phyloP scores from a whole-genome alignment of 495 filamentous ascomycete genomes.

The Aspergillus saccharolyticus region DNA sequence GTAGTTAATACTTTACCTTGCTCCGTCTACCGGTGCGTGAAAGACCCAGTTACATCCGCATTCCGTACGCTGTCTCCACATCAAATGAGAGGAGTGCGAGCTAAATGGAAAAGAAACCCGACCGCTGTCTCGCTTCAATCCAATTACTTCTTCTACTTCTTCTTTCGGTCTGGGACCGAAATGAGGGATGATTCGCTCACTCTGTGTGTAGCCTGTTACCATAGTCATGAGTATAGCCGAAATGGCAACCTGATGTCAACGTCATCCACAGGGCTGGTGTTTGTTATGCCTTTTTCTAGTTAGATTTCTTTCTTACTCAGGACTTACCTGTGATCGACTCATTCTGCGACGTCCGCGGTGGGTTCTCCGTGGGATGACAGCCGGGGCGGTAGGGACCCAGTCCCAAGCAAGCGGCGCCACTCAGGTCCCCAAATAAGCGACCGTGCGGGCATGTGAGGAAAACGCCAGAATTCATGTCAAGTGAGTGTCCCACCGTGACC shows the following conservation, averaged over 20 bases:
- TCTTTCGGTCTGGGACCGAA: constrained; percentile 1
- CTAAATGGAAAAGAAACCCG: constrained; percentile 2
- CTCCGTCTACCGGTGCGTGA: constrained; percentile 1
- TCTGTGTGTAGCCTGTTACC: neutral
- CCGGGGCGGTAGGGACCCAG: constrained; percentile 7
- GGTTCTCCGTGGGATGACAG: constrained; percentile 12
- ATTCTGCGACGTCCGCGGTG: constrained; percentile 1
- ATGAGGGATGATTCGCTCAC: neutral
- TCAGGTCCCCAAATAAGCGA: constrained; percentile 4
- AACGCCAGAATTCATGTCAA: neutral
- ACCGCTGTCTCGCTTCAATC: constrained; percentile 1
- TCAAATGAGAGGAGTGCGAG: neutral
- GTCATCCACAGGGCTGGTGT: neutral
- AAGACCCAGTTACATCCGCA: neutral
- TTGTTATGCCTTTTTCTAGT: neutral
- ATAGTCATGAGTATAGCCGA: neutral
- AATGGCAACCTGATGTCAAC: neutral
- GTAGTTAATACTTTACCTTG: constrained; percentile 1
- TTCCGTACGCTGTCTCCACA: constrained; percentile 1
- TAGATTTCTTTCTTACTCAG: no score
- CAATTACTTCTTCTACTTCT: neutral
- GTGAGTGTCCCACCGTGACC: no score
- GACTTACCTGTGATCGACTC: neutral
- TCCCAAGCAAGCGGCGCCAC: constrained; percentile 5
- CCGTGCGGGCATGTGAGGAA: constrained; percentile 7